Evolutionary conservation across 202 grass and related monocot species (phyloP).

Genomic region (Schoenoplectus tabernaemontani): DNA sequence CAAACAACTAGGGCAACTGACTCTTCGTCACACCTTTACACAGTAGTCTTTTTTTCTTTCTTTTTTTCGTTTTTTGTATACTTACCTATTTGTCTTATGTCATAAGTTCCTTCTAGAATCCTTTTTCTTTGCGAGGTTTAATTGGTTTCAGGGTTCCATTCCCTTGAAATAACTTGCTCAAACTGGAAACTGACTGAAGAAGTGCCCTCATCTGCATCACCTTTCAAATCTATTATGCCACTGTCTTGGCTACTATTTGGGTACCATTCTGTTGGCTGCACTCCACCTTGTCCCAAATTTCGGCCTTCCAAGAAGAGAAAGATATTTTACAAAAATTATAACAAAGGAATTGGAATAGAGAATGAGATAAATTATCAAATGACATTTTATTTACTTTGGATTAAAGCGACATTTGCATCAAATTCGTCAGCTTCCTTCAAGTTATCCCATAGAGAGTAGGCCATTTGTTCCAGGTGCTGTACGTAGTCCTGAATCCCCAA

Average conservation of each 20-base stretch:
- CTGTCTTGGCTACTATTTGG: constrained; percentile 10
- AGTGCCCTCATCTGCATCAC: constrained; percentile 1
- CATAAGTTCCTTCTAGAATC: background rate
- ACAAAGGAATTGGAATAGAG: background rate
- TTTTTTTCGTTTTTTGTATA: no score
- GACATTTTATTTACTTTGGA: constrained; percentile 16
- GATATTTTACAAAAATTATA: background rate
- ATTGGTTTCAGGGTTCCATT: no score
- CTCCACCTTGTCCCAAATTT: background rate
- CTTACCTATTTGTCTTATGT: no score
- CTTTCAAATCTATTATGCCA: background rate
- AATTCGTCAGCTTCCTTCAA: constrained; percentile 35
- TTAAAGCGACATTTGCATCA: background rate
- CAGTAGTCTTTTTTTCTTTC: no score
- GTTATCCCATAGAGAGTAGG: constrained; percentile 37
- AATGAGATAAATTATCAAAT: background rate
- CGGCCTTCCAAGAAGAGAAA: background rate
- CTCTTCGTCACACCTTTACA: background rate
- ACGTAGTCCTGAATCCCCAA: constrained; percentile 25
- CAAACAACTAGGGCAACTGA: background rate
- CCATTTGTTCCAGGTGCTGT: constrained; percentile 28
- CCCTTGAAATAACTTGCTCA: background rate
- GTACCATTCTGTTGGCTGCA: background rate
- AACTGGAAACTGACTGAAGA: constrained; percentile 12
- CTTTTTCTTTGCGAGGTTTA: background rate